Evolutionary conservation across 768 basidiomycete genomes (phyloP).

Genomic region (Chlorophyllum brunneum): DNA sequence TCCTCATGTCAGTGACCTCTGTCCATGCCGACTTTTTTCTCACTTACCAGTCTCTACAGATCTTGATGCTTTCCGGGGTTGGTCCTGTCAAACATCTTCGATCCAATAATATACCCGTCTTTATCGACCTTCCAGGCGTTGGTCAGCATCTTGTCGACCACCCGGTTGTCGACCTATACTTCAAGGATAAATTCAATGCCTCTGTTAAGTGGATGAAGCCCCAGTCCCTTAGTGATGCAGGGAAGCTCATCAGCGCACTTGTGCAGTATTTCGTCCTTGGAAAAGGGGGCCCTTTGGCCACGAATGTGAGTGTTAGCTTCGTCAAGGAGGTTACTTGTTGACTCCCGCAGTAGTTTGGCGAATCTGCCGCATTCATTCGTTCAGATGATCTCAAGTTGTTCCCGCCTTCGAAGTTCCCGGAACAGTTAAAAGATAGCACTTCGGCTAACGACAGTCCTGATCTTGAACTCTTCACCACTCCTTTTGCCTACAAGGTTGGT

Average conservation of each 20-base stretch:
- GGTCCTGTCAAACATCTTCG: constrained; percentile 61
- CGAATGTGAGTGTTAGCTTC: constrained; percentile 39
- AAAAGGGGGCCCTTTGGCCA: constrained; percentile 46
- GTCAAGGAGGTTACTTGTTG: not conserved
- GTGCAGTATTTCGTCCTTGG: constrained; percentile 40
- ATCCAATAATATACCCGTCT: constrained; percentile 49
- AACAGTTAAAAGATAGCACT: constrained; percentile 39
- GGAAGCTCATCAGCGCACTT: constrained; percentile 28
- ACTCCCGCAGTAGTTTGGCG: constrained; percentile 33
- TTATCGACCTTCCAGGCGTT: constrained; percentile 67
- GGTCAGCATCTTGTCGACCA: constrained; percentile 79
- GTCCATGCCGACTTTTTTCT: not conserved
- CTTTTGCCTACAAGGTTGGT: constrained; percentile 37
- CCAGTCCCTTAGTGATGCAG: constrained; percentile 20
- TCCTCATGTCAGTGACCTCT: constrained; percentile 40
- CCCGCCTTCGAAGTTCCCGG: constrained; percentile 30
- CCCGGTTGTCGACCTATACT: constrained; percentile 47
- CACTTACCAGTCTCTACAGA: constrained; percentile 25
- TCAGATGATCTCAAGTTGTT: constrained; percentile 50
- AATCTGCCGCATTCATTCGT: constrained; percentile 57
- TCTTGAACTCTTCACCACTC: constrained; percentile 41
- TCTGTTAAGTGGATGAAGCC: constrained; percentile 41
- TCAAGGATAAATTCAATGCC: constrained; percentile 45
- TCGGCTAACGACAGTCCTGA: constrained; percentile 45
- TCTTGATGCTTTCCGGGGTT: constrained; percentile 75